Conservation (phyloP, 352 stramenopile species). For the Pseudoperonospora humuli region DNA sequence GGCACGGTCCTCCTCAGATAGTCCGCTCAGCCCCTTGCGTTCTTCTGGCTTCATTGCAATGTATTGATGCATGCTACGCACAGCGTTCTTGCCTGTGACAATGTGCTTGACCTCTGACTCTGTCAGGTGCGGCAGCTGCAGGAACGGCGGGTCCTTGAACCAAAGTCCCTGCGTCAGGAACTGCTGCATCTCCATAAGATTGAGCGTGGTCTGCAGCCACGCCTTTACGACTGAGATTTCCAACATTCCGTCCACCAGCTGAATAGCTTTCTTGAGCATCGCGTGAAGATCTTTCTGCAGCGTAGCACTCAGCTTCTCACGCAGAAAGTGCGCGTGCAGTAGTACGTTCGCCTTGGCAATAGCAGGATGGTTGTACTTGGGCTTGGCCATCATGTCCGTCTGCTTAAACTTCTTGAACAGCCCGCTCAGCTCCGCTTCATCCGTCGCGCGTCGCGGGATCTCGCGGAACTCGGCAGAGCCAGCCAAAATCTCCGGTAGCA, state of each 20-base stretch:
- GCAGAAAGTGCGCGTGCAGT: conserved; percentile 93
- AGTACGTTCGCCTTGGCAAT: conserved; percentile 86
- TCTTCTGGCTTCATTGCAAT: conserved; percentile 84
- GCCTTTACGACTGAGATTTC: conserved; percentile 95
- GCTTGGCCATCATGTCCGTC: conserved; percentile 71
- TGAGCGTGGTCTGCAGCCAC: conserved; percentile 91
- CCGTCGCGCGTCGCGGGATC: conserved; percentile 49
- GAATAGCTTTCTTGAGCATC: conserved; percentile 93
- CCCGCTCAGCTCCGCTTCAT: conserved; percentile 54
- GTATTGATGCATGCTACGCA: conserved; percentile 93
- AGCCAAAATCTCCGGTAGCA: conserved; percentile 92
- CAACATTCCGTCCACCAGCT: conserved; percentile 98
- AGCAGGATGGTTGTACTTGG: conserved; percentile 78
- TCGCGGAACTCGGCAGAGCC: conserved; percentile 88
- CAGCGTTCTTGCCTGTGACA: conserved; percentile 86
- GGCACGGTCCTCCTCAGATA: conserved; percentile 87
- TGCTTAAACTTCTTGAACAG: conserved; percentile 79
- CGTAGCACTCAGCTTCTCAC: conserved; percentile 66
- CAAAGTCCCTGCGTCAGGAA: conserved; percentile 95
- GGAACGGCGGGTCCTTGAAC: conserved; percentile 87
- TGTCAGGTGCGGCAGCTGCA: conserved; percentile 88
- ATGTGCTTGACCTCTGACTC: conserved; percentile 89
- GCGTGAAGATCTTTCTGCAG: conserved; percentile 86
- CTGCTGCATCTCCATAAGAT: conserved; percentile 97
- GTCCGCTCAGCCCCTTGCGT: conserved; percentile 89